Evolutionary conservation across 306 rosid species (phyloP), one percentile per base, ranked within the genome.

Genomic region (Lagenaria siceraria): DNA sequence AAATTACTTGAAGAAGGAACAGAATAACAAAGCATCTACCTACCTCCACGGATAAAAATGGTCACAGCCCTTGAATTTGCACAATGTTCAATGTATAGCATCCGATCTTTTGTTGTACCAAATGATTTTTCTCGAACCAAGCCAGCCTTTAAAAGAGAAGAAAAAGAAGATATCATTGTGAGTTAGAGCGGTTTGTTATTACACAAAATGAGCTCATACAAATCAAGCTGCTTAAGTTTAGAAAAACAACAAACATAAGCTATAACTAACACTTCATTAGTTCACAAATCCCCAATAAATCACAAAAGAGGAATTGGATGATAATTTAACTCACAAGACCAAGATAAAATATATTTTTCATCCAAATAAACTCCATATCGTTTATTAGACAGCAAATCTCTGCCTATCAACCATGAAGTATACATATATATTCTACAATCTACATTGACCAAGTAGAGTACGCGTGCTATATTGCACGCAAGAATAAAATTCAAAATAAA

Each of bases 41-140:
- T 59, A 96, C 99, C 99, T 82, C 99, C 99, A 51, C 98, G 96
- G 78, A 90, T 88, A 76, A 92, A 96, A 56, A 96, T 81, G 49
- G 97, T 96, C 29, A 92, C 98, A 74, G 98, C 99, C 85, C 86
- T 89, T 68, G 99, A 96, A 81, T 96, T 96, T 53, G 99, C 99
- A 89, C 99, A 92, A 78, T 87, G 99, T 83, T 96, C 99, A 80
- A 96, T 89, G 90, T 92, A 92, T 77, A 96, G 74, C 98, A 96
- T 96, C 64, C 98, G 88, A 69, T 92, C 99, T 88, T 96, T 96
- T 5, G 99, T 96, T 56, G 98, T 96, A 49, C 99, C 98, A 85
- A 96, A 96, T 58, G 98, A 35, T 81, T 89, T 96, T 80, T 96
- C 99, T 24, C 97, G 92, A 78, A 96, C 99, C 80, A 96, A 59